Evolutionary conservation across 768 basidiomycete species (phyloP).

Genomic region (Symmetrospora coprosmae): DNA sequence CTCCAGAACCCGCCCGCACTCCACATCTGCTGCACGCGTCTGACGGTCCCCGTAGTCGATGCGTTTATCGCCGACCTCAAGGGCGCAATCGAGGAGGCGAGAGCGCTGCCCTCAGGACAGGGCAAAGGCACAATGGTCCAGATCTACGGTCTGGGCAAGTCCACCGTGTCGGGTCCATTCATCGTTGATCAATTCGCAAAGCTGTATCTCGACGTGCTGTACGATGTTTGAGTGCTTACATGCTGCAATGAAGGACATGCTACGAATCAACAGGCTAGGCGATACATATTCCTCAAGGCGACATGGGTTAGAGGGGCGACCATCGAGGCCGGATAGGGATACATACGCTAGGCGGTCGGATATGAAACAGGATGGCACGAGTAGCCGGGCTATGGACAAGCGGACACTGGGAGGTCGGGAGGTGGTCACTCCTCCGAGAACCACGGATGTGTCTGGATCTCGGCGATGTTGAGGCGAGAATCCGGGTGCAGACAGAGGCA

Average conservation of each 20-base stretch:
- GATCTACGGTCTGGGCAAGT: conserved; percentile 41
- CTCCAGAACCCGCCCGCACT: conserved; percentile 63
- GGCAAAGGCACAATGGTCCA: conserved; percentile 76
- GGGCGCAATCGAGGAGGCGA: conserved; percentile 59
- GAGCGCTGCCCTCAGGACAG: conserved; percentile 44
- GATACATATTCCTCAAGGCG: too few relatives aligned
- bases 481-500: not conserved
- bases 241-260: too few relatives aligned
- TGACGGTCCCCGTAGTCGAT: conserved; percentile 64
- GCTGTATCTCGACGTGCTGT: conserved; percentile 16
- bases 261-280: too few relatives aligned
- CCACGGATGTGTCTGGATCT: conserved; percentile 4
- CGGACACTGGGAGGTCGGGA: too few relatives aligned
- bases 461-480: not conserved
- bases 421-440: too few relatives aligned
- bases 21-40: conserved; percentile 80
- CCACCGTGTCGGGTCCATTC: conserved; percentile 9
- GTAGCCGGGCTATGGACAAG: too few relatives aligned
- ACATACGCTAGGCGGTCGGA: too few relatives aligned
- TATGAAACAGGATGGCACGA: too few relatives aligned
- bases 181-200: conserved; percentile 19
- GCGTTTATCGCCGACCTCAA: conserved; percentile 72
- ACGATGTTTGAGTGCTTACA: not conserved
- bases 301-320: too few relatives aligned
- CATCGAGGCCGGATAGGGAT: too few relatives aligned